Evolutionary conservation across 768 basidiomycete genomes (phyloP), one percentile per base, ranked within the genome.

Genomic region (Mycena venus): DNA sequence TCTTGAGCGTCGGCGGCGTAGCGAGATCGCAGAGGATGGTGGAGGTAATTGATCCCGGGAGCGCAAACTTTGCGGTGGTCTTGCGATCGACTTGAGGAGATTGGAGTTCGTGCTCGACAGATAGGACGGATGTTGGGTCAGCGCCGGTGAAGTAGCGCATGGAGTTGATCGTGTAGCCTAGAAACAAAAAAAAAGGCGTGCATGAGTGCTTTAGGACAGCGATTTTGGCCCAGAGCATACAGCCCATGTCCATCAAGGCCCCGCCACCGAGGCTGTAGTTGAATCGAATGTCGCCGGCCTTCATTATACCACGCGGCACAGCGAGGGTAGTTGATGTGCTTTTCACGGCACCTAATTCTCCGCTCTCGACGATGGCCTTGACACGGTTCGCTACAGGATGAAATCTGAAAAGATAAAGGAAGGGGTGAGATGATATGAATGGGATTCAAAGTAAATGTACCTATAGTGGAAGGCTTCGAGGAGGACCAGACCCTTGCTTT

Each of bases 391-490:
- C 83, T 0, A 89, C 89, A 10, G 93, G 93, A 74, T 94, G 93
- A 82, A 94, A 94, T 25, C 92, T 92, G 53, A 75, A 73, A 63
- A 75, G 8, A 64, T 62, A 19, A 53, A 67, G 21, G 4, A 29
- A 72, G 34, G 68, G 32, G 32, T 19, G 2, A 25, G 25, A 31
- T 10, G 2, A 25, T 27, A 31, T 10, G 27, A 59, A 34, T 27
- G 25, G 34, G 12, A 62, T 25, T 69, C n/a, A 4, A 76, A 80
- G 17, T 53, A 83, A 4, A 76, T 80, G 17, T 53, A 83, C 88
- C 88, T 84, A 59, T 90, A 90, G 78, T 92, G 91, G 70, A 90
- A 88, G 2, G 91, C 92, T 77, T 93, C 92, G 66, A 93, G 81
- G 17, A 92, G 83, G 4, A 91, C 85, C 5, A 90, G 83, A 21